A percentile compares a stretch with the other conserved stretches of the same genome.
Conservation (phyloP, 495 filamentous ascomycete genomes). For the Penicillium nucicola region DNA sequence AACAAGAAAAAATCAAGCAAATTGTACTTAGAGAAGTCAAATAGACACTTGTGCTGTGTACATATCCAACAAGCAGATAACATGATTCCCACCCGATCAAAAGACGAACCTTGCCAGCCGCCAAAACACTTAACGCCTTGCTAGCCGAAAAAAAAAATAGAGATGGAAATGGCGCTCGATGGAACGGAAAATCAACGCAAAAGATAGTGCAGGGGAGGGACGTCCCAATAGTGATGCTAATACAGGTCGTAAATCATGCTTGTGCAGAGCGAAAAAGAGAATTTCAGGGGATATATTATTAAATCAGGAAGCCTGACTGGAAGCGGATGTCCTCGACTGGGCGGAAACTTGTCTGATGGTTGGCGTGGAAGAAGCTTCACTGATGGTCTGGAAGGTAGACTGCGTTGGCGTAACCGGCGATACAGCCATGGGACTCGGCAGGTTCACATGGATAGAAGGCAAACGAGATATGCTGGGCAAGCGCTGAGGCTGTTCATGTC, state of each 20-base stretch:
- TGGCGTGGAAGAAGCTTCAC: constrained; percentile 6
- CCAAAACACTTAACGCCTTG: constrained; percentile 4
- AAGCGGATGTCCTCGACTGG: background rate
- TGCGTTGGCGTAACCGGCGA: constrained; percentile 30
- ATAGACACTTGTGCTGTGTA: no score
- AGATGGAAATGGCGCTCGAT: background rate
- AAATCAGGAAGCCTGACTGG: background rate
- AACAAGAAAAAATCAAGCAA: no score
- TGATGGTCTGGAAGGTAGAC: constrained; percentile 5
- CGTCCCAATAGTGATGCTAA: constrained; percentile 1
- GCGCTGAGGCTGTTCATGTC: constrained; percentile 10
- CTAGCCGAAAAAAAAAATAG: background rate
- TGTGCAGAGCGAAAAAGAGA: background rate
- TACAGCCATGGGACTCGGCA: constrained; percentile 31
- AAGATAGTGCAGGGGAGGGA: background rate
- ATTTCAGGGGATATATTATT: background rate
- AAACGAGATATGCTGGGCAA: constrained; percentile 24
- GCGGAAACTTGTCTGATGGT: background rate
- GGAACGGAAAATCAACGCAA: background rate
- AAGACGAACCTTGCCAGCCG: background rate
- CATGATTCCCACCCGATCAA: no score
- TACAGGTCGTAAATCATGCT: constrained; percentile 12
- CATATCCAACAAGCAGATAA: no score
- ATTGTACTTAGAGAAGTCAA: no score
- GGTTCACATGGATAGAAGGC: constrained; percentile 40